Conservation (phyloP, 2,329 filamentous ascomycete genomes). For the Cryoendolithus antarcticus region DNA sequence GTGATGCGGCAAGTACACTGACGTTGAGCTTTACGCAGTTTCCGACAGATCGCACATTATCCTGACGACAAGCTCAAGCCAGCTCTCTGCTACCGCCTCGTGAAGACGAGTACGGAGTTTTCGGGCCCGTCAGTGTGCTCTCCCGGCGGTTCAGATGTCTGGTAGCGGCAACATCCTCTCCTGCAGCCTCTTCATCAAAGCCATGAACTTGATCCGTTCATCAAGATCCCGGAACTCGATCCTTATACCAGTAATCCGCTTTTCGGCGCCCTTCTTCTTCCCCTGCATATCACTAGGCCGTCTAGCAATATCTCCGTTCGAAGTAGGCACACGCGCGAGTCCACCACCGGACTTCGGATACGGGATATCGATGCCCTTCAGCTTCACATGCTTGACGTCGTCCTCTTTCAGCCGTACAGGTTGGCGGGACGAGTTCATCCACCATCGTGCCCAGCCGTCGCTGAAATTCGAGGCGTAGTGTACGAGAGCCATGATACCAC, state of each 20-base stretch:
- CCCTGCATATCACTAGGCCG: slow-evolving; percentile 7
- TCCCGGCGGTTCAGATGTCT: slow-evolving; percentile 11
- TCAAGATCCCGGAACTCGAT: slow-evolving; percentile 33
- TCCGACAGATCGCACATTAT: too few species aligned
- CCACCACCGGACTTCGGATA: slow-evolving; percentile 19
- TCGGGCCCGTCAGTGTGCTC: too few species aligned
- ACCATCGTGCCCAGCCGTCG: slow-evolving; percentile 32
- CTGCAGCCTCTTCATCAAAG: slow-evolving; percentile 27
- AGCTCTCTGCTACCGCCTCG: too few species aligned
- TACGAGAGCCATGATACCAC: slow-evolving; percentile 33
- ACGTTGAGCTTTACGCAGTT: too few species aligned
- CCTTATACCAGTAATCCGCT: slow-evolving; percentile 28
- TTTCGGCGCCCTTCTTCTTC: slow-evolving; percentile 13
- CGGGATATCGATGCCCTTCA: slow-evolving; percentile 31
- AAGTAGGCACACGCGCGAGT: slow-evolving; percentile 15
- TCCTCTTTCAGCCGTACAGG: slow-evolving; percentile 31
- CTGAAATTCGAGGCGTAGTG: slow-evolving; percentile 33
- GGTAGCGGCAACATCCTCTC: slow-evolving; percentile 26
- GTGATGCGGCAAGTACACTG: too few species aligned
- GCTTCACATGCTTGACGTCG: slow-evolving; percentile 26
- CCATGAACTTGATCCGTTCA: slow-evolving; percentile 30
- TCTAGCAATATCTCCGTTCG: slow-evolving; percentile 22
- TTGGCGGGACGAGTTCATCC: slow-evolving; percentile 28
- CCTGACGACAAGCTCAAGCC: too few species aligned
- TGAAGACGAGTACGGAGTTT: too few species aligned